phyloP scores from a whole-genome alignment of 176 grass and related monocot genomes.

The Triticum turgidum region DNA sequence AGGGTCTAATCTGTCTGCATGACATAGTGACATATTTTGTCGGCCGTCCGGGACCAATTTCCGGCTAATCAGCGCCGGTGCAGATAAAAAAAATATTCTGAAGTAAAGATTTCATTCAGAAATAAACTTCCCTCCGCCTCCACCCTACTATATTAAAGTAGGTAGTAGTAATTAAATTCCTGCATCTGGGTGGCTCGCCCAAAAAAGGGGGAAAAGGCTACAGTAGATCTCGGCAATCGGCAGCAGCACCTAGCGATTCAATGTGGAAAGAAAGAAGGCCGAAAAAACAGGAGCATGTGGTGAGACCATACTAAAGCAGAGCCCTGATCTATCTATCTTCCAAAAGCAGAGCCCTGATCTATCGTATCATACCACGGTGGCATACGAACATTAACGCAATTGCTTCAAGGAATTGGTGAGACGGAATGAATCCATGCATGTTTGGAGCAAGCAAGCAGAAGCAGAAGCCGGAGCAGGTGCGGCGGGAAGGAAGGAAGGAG shows the following conservation, averaged over 20 bases:
- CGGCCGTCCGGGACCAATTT: background rate
- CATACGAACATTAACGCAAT: background rate
- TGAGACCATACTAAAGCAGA: background rate
- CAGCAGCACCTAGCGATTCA: constrained; percentile 28
- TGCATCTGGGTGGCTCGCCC: background rate
- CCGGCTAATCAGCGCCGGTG: background rate
- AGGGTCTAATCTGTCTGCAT: background rate
- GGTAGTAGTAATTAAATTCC: background rate
- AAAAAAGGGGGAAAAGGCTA: constrained; percentile 1
- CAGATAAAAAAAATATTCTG: background rate
- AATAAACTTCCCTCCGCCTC: background rate
- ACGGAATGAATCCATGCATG: too few relatives aligned
- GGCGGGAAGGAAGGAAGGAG: background rate
- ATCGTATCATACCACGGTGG: background rate
- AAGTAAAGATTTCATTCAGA: constrained; percentile 1
- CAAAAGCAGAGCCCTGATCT: background rate
- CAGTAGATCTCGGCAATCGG: background rate
- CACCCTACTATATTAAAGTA: background rate
- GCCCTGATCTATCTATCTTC: background rate
- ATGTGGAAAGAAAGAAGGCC: constrained; percentile 18
- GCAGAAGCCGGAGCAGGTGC: too few relatives aligned
- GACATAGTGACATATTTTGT: constrained; percentile 22
- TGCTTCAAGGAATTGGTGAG: too few relatives aligned
- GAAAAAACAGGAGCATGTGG: background rate
- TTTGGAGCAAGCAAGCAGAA: too few relatives aligned